phyloP scores from a whole-genome alignment of 2,329 filamentous ascomycete genomes.

The Fusarium sp. region DNA sequence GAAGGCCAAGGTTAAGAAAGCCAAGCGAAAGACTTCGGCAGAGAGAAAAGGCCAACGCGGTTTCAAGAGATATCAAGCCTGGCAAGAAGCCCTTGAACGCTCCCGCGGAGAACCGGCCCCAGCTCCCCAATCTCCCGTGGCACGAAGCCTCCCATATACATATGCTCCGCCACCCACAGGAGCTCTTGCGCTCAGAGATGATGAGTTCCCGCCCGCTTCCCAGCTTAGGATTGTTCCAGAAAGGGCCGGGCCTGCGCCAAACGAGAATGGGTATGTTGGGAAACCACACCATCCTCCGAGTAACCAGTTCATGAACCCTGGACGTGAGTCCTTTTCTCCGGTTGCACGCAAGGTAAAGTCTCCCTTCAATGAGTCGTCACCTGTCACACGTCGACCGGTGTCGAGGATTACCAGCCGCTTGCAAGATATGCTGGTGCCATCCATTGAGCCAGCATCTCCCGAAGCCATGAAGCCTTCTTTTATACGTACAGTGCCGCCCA shows the following conservation, averaged over 20 bases:
- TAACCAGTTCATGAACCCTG: constrained; percentile 29
- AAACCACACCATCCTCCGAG: constrained; percentile 33
- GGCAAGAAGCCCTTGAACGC: constrained; percentile 54
- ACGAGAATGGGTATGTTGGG: constrained; percentile 46
- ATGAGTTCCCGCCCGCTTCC: constrained; percentile 33
- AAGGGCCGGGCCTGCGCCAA: constrained; percentile 38
- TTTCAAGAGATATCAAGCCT: constrained; percentile 61
- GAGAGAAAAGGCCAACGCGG: constrained; percentile 56
- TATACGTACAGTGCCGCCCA: constrained; percentile 49
- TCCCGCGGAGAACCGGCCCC: constrained; percentile 23
- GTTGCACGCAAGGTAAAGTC: constrained; percentile 46
- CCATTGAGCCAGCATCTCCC: constrained; percentile 59
- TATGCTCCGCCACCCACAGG: constrained; percentile 18
- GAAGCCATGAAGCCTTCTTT: constrained; percentile 50
- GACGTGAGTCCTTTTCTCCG: constrained; percentile 34
- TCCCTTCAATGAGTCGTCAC: constrained; percentile 33
- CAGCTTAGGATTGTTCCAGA: constrained; percentile 33
- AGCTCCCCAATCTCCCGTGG: constrained; percentile 27
- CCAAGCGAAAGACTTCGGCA: constrained; percentile 44
- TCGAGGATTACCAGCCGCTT: constrained; percentile 32
- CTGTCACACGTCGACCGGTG: constrained; percentile 36
- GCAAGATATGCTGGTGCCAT: constrained; percentile 60
- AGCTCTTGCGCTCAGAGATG: constrained; percentile 14
- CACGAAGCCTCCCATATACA: constrained; percentile 11
- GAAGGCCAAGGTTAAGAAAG: constrained; percentile 42